phyloP scores from a whole-genome alignment of 768 basidiomycete species.

The Suillus weaverae region DNA sequence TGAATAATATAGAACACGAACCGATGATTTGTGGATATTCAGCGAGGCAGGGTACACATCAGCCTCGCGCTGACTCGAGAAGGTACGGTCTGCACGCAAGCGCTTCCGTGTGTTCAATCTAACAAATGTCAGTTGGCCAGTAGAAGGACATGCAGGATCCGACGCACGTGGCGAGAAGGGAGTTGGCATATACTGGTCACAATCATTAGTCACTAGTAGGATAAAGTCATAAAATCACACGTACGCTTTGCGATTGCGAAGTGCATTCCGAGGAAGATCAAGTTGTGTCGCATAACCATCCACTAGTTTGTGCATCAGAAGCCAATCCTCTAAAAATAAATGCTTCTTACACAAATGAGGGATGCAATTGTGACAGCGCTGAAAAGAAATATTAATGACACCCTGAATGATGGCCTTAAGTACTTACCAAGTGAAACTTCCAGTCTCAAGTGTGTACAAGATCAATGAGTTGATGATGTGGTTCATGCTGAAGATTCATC shows the following conservation, averaged over 20 bases:
- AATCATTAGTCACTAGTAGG: background rate
- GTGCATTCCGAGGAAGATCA: conserved; percentile 37
- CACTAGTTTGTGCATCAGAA: conserved; percentile 17
- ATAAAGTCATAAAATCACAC: background rate
- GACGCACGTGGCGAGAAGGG: conserved; percentile 34
- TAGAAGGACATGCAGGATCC: background rate
- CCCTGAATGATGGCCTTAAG: too few relatives aligned
- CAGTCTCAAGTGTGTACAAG: conserved; percentile 54
- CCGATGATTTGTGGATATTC: background rate
- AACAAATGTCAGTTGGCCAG: background rate
- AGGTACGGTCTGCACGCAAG: conserved; percentile 24
- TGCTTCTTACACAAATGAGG: conserved; percentile 28
- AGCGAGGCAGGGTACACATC: conserved; percentile 24
- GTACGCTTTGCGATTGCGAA: conserved; percentile 35
- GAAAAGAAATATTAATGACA: conserved; percentile 1
- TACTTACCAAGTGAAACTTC: conserved; percentile 44
- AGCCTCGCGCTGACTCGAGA: conserved; percentile 29
- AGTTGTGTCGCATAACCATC: conserved; percentile 35
- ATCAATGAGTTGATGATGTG: conserved; percentile 50
- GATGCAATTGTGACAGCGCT: conserved; percentile 35
- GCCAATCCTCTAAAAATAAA: background rate
- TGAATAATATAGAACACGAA: background rate
- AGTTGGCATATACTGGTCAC: conserved; percentile 32
- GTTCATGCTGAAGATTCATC: conserved; percentile 38
- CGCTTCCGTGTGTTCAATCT: conserved; percentile 34